Conservation (phyloP, 495 filamentous ascomycete genomes). For the Neurospora terricola region DNA sequence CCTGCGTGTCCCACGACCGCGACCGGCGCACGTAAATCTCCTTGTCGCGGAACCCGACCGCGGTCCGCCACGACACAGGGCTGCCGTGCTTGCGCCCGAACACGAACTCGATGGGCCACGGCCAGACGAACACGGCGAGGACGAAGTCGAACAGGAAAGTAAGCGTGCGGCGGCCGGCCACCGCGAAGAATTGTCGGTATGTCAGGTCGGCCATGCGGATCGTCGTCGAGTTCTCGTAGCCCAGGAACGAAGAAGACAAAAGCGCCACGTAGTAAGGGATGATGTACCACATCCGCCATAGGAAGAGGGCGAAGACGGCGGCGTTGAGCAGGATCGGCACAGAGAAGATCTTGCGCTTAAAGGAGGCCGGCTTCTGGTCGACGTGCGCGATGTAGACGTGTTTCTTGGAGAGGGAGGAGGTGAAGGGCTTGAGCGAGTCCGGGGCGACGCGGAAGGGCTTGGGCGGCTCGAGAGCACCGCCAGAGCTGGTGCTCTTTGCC, state of each 20-base stretch:
- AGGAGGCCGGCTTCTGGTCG: constrained; percentile 49
- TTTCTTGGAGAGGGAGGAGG: constrained; percentile 45
- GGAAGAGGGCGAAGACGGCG: constrained; percentile 45
- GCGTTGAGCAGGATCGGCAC: constrained; percentile 64
- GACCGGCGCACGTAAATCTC: constrained; percentile 70
- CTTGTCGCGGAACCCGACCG: constrained; percentile 55
- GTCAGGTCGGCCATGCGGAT: constrained; percentile 43
- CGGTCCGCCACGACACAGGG: constrained; percentile 57
- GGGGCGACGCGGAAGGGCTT: constrained; percentile 55
- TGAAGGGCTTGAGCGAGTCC: constrained; percentile 47
- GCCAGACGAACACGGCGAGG: constrained; percentile 54
- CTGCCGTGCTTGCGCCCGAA: constrained; percentile 40
- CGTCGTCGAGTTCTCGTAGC: constrained; percentile 47
- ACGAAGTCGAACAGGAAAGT: constrained; percentile 63
- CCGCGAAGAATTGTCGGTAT: constrained; percentile 36
- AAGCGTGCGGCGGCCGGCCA: constrained; percentile 43
- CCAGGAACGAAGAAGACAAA: constrained; percentile 43
- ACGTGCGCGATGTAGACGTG: constrained; percentile 74
- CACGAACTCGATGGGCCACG: constrained; percentile 70
- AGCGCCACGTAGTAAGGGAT: constrained; percentile 58
- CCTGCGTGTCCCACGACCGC: constrained; percentile 45
- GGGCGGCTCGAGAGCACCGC: constrained; percentile 28
- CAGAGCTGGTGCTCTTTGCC: background rate
- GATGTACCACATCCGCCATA: constrained; percentile 50
- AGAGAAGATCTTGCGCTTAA: constrained; percentile 69